Base-by-base conservation (phyloP, 805 yeast genomes). In the Tetrapisispora namnaoensis region DNA sequence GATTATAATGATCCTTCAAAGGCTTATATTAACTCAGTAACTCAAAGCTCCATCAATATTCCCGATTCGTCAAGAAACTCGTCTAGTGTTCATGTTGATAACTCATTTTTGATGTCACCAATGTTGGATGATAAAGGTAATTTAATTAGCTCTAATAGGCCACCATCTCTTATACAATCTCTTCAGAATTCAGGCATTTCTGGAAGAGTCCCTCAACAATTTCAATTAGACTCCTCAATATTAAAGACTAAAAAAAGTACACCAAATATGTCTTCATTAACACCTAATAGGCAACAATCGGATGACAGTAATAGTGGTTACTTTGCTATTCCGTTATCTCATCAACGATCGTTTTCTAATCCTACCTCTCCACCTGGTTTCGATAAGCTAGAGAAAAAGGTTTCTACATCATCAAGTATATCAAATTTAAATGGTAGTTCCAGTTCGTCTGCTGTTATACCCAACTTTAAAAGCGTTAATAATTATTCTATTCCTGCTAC, bases 91-190 rank as follows among this genome's bases (percentile, higher is more conserved):
- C 22, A 37, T 7, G 8, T 32, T 5, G 39, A 42, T 7, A 51
- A 60, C 42, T 54, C 67, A 9, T 58, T 52, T 38, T 52, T 63
- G 3, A 60, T 64, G 39, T 65, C 70, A 0, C 70, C 70, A 3
- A 65, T 68, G 14, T 63, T 67, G 42, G 70, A 67, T 50, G 70
- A 67, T 42, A 59, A 67, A 46, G 70, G 70, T 37, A 67, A 67
- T 47, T 46, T 67, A 52, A 62, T 67, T 2, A 46, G 52, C 3
- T 48, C 53, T 17, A 17, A 32, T 4, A 42, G 27, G 10, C 54
- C 40, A 37, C 37, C 43, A 17, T 32, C 39, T 16, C 27, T 50
- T 37, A 37, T 42, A 10, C 37, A 48, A 22, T 21, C 49, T 18
- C 16, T 38, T 30, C 21, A 38, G 17, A 35, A 45, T 28, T 9